These are phyloP conservation scores for Ceratocystis huliohia DNA, from an alignment of 2,329 filamentous ascomycete species.

Conservation along the genomic window DNA sequence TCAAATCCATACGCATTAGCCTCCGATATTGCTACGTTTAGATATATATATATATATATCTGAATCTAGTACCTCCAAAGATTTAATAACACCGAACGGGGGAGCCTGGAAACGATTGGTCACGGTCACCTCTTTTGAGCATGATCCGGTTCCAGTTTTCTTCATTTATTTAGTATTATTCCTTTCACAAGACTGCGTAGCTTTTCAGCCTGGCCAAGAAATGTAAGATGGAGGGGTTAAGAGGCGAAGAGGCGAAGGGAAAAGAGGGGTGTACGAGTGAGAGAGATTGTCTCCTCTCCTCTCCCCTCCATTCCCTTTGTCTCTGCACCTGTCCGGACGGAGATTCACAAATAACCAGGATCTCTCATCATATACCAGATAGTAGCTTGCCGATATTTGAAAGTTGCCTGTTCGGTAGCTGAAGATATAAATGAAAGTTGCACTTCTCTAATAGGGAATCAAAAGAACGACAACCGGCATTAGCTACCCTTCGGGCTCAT, in stretches of 20 bases:
- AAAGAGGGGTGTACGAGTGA: background rate
- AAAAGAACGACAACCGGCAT: background rate
- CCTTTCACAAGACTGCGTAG: background rate
- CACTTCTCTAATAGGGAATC: background rate
- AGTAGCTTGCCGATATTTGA: background rate
- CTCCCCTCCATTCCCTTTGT: too few species aligned
- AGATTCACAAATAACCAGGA: background rate
- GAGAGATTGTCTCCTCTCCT: background rate
- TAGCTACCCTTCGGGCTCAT: background rate
- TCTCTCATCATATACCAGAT: background rate
- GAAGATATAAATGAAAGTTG: background rate
- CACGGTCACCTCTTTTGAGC: background rate
- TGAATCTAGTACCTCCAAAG: background rate
- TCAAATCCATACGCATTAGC: background rate
- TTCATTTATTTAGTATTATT: background rate
- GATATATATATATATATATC: background rate
- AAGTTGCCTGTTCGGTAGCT: constrained; percentile 2
- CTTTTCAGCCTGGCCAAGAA: constrained; percentile 1
- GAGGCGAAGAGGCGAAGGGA: background rate
- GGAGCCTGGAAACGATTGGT: background rate
- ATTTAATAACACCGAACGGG: background rate
- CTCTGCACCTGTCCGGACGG: too few species aligned
- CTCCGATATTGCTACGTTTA: background rate
- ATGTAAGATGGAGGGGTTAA: background rate
- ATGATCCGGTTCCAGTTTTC: background rate